Conservation (phyloP, 2,329 filamentous ascomycete species). For the Talaromyces sp. region DNA sequence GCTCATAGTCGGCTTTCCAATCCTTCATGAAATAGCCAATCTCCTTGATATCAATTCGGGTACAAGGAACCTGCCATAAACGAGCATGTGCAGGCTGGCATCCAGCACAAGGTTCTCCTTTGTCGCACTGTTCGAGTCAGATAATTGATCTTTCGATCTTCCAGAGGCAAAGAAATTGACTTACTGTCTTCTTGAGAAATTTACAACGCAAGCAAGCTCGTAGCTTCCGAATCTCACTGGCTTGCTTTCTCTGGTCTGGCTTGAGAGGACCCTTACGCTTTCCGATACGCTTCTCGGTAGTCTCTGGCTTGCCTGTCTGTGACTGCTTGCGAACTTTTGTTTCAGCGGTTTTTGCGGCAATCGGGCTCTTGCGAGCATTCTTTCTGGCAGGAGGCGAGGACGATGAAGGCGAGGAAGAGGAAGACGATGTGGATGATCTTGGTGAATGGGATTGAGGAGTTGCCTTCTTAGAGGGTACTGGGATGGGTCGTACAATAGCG, state of each 20-base stretch:
- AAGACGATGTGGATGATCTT: conserved; percentile 56
- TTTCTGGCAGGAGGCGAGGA: conserved; percentile 65
- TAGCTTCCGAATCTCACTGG: conserved; percentile 92
- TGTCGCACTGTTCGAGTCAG: conserved; percentile 63
- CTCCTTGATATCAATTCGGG: conserved; percentile 97
- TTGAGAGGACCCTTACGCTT: conserved; percentile 83
- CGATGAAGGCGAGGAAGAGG: conserved; percentile 61
- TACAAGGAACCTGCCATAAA: conserved; percentile 96
- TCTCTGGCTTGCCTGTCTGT: conserved; percentile 74
- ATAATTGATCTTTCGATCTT: background rate
- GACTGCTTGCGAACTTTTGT: conserved; percentile 73
- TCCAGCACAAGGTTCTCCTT: conserved; percentile 90
- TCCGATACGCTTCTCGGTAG: conserved; percentile 87
- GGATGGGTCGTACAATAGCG: conserved; percentile 64
- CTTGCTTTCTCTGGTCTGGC: conserved; percentile 92
- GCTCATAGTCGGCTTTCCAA: conserved; percentile 95
- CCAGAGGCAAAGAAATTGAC: conserved; percentile 15
- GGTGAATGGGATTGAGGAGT: conserved; percentile 58
- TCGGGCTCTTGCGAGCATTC: conserved; percentile 67
- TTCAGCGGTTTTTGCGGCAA: conserved; percentile 75
- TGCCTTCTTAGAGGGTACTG: conserved; percentile 45
- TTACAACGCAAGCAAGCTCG: conserved; percentile 93
- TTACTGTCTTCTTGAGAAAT: conserved; percentile 89
- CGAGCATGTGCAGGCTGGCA: conserved; percentile 94
- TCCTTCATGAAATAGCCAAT: conserved; percentile 99